These are phyloP conservation scores for Vitis rupestris DNA, from an alignment of 164 flowering plant species.

Conservation along the genomic window DNA sequence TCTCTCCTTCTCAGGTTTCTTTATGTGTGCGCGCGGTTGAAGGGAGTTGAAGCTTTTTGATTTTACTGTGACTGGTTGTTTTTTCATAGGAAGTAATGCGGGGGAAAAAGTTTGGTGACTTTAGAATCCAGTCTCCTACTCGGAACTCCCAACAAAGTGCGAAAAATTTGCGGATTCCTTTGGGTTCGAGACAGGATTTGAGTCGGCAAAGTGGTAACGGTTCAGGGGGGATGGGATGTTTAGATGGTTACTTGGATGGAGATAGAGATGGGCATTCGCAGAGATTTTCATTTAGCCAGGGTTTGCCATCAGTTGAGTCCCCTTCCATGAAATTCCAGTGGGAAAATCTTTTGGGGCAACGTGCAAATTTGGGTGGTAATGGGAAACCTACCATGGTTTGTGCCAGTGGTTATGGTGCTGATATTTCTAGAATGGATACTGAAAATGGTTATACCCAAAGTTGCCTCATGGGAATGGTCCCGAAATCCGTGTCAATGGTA, in stretches of 20 bases:
- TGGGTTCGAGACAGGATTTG: not conserved
- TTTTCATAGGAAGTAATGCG: too few relatives aligned
- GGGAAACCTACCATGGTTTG: not conserved
- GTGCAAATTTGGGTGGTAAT: not conserved
- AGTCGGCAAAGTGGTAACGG: not conserved
- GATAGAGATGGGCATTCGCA: not conserved
- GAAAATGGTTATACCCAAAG: constrained; percentile 5
- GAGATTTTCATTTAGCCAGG: constrained; percentile 17
- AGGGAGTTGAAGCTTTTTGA: too few relatives aligned
- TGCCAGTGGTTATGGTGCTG: not conserved
- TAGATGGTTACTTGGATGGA: not conserved
- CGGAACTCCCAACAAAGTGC: too few relatives aligned
- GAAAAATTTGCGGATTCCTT: too few relatives aligned
- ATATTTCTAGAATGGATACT: constrained; percentile 4
- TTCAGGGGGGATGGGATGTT: not conserved
- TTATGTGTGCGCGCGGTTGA: too few relatives aligned
- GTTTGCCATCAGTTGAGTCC: constrained; percentile 6
- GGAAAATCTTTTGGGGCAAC: constrained; percentile 12
- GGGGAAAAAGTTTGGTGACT: too few relatives aligned
- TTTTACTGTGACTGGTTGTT: too few relatives aligned
- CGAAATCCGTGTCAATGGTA: not conserved
- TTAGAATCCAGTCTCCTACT: too few relatives aligned
- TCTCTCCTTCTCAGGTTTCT: too few relatives aligned
- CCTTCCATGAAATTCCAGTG: constrained; percentile 18
- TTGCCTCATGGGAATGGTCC: not conserved